phyloP scores from a whole-genome alignment of 192 early-diverging fungal genomes.

The Kappamyces sp. region DNA sequence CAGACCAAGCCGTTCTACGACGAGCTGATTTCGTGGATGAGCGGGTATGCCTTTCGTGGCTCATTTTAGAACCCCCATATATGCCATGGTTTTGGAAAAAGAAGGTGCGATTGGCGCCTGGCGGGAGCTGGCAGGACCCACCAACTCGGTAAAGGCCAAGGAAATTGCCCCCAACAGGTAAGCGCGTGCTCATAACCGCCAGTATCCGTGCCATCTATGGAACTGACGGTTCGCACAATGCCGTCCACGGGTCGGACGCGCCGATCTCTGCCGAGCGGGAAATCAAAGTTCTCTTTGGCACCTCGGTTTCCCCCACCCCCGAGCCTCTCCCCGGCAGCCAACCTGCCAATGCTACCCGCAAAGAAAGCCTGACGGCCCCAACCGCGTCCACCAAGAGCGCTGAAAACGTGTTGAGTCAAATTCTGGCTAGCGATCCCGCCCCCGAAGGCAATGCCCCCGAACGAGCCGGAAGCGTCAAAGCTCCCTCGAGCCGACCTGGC shows the following conservation, averaged over 20 bases:
- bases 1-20: conserved; percentile 35
- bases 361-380: no score
- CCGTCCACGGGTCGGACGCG: conserved; percentile 58
- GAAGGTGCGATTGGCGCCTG: conserved; percentile 46
- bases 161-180: conserved; percentile 47
- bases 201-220: conserved; percentile 47
- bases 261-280: conserved; percentile 44
- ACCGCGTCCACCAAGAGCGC: neutral
- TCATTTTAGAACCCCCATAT: conserved; percentile 40
- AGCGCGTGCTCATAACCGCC: conserved; percentile 2
- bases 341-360: neutral
- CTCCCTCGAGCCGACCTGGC: no score
- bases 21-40: conserved; percentile 49
- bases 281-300: conserved; percentile 46
- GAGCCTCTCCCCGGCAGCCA: conserved; percentile 11
- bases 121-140: conserved; percentile 52
- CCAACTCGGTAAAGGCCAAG: conserved; percentile 50
- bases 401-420: conserved; percentile 15
- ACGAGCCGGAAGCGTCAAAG: no score
- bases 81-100: conserved; percentile 53
- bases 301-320: conserved; percentile 21
- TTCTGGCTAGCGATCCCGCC: neutral
- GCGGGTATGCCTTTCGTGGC: conserved; percentile 24
- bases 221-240: conserved; percentile 51
- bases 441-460: no score